phyloP scores from a whole-genome alignment of 306 rosid species.

The Acacia acuminata region DNA sequence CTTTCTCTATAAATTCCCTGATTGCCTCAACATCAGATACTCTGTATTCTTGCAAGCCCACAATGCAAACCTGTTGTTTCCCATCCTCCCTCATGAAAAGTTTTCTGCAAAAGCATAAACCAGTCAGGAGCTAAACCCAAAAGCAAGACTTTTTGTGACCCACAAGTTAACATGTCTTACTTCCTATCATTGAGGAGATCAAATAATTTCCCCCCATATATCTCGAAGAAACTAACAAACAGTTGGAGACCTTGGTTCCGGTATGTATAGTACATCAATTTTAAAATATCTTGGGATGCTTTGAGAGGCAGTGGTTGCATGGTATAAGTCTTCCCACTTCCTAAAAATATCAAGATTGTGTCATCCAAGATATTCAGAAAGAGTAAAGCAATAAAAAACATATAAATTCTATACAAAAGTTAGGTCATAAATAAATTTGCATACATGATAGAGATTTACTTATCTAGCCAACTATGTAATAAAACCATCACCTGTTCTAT shows the following conservation, averaged over 20 bases:
- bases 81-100: slow-evolving; percentile 94
- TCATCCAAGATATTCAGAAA: slow-evolving; percentile 18
- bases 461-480: neutral
- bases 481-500: neutral
- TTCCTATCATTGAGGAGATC: slow-evolving; percentile 84
- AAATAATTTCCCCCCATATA: slow-evolving; percentile 84
- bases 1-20: slow-evolving; percentile 69
- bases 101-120: slow-evolving; percentile 54
- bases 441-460: neutral
- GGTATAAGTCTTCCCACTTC: slow-evolving; percentile 86
- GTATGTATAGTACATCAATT: slow-evolving; percentile 63
- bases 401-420: neutral
- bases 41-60: slow-evolving; percentile 81
- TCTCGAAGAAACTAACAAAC: slow-evolving; percentile 81
- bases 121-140: slow-evolving; percentile 33
- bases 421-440: neutral
- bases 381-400: slow-evolving; percentile 6
- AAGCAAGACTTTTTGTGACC: slow-evolving; percentile 17
- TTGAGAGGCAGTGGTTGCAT: slow-evolving; percentile 90
- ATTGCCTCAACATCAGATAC: slow-evolving; percentile 72
- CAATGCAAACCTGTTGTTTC: slow-evolving; percentile 86
- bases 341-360: slow-evolving; percentile 38
- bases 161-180: slow-evolving; percentile 46
- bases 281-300: slow-evolving; percentile 76
- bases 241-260: slow-evolving; percentile 75